Percentiles rank a stretch among this genome's conserved stretches.
Conservation (phyloP, 1,284 basidiomycete genomes). For the Sphaerobolus stellatus region DNA sequence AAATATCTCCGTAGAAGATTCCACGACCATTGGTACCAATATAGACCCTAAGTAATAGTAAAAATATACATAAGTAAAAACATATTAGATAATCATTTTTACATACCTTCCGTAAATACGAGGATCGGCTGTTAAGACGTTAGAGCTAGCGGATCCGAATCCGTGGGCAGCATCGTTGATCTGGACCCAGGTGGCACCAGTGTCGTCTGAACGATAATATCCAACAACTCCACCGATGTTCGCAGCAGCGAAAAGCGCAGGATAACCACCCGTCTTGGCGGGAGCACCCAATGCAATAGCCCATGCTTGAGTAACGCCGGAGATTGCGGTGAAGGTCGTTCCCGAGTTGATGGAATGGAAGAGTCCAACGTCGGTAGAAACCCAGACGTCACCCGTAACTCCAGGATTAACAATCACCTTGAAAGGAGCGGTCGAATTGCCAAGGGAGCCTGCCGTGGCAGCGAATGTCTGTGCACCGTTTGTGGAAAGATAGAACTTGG, state of each 20-base stretch:
- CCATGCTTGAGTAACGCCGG: slow-evolving; percentile 54
- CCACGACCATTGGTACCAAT: slow-evolving; percentile 66
- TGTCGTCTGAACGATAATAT: slow-evolving; percentile 59
- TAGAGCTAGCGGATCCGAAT: slow-evolving; percentile 52
- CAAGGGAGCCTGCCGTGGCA: slow-evolving; percentile 40
- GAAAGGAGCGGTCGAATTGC: slow-evolving; percentile 46
- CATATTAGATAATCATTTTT: neutral
- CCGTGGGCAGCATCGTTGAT: slow-evolving; percentile 62
- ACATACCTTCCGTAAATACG: slow-evolving; percentile 53
- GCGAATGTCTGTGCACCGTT: slow-evolving; percentile 55
- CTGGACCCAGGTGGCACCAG: slow-evolving; percentile 57
- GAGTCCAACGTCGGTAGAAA: slow-evolving; percentile 56
- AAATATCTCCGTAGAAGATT: slow-evolving; percentile 63
- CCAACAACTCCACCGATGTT: slow-evolving; percentile 47
- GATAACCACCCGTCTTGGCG: slow-evolving; percentile 48
- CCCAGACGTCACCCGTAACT: slow-evolving; percentile 57
- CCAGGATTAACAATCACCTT: slow-evolving; percentile 55
- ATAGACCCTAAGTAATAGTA: slow-evolving; percentile 45
- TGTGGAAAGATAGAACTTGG: slow-evolving; percentile 57
- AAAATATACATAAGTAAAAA: slow-evolving; percentile 10
- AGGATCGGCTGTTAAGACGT: slow-evolving; percentile 52
- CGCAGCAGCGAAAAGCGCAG: slow-evolving; percentile 56
- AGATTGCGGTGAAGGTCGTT: slow-evolving; percentile 47
- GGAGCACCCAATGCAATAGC: slow-evolving; percentile 58
- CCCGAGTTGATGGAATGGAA: slow-evolving; percentile 61